Evolutionary conservation across 2,329 filamentous ascomycete genomes (phyloP).

Genomic region (Penicillium sp.): DNA sequence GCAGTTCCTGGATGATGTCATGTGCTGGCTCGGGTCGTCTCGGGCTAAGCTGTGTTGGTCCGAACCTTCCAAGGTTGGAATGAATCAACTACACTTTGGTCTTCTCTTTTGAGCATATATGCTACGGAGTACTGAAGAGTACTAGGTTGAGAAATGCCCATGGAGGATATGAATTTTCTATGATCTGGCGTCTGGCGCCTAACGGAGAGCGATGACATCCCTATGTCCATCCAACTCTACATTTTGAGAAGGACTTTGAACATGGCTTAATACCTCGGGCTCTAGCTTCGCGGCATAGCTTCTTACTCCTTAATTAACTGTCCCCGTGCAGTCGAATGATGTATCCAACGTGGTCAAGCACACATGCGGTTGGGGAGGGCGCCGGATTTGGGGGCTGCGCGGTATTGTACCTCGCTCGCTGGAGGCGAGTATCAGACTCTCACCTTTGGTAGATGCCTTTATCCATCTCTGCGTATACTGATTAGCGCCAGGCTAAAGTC

Average conservation of each 20-base stretch:
- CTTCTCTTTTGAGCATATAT: background rate
- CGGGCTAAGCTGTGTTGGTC: background rate
- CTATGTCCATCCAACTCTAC: background rate
- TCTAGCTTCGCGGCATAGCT: background rate
- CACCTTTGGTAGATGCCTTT: background rate
- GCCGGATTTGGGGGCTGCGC: background rate
- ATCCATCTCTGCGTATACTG: background rate
- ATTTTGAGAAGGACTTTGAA: background rate
- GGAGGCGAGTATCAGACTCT: background rate
- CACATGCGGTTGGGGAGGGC: background rate
- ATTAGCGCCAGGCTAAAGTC: background rate
- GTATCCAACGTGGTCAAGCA: background rate
- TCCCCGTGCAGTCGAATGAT: background rate
- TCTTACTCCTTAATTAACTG: background rate
- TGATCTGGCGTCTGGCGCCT: background rate
- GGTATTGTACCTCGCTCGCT: background rate
- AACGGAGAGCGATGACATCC: background rate
- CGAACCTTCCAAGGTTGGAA: too few species aligned
- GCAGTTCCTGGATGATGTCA: slow-evolving; percentile 14
- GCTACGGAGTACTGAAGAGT: background rate
- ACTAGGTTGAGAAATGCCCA: background rate
- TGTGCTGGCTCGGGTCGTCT: slow-evolving; percentile 6
- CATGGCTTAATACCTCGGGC: background rate
- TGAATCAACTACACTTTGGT: background rate
- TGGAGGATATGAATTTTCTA: background rate